Base-by-base conservation (phyloP, 2,329 filamentous ascomycete genomes). In the Ceratocystis albifundus region DNA sequence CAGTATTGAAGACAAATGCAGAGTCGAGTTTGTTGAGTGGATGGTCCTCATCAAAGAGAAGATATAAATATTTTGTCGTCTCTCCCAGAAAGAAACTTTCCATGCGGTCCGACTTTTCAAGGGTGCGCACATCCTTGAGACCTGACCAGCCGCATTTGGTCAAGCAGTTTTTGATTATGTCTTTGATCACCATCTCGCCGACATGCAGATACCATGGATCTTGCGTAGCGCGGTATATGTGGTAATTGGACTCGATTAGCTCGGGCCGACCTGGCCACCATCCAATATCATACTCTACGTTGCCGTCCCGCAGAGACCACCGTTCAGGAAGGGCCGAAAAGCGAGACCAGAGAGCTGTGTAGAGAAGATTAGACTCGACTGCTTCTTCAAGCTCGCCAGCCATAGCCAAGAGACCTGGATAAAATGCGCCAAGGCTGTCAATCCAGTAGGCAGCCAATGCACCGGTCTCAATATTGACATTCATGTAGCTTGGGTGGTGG, bases 31-130 rank as follows among this genome's bases (percentile, higher is more conserved):
- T 86, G 75, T 97, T 97, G 53, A 99, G 77, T 0, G 92, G 90
- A 75, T 97, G 94, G 15, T 86, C 82, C 3, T 86, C 82, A 70
- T 96, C 89, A 74, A 95, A 97, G 1, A 97, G 83, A 65, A 99
- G 78, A 74, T 95, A 97, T 69, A 99, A 80, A 74, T 99, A 99
- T 75, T 97, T 96, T 57, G 90, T 87, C 1, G 94, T 99, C 76
- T 99, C 94, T 15, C 94, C 93, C 0, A 99, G 81, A 72, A 97
- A 97, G 80, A 97, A 99, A 74, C 93, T 97, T 76, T 99, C 94
- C 94, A 97, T 97, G 44, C 94, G 88, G 74, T 99, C 92, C 71
- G 84, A 89, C 75, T 90, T 85, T 76, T 96, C 90, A 2, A 93
- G 93, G 4, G 84, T 89, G 44, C 87, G 79, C 7, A 93, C 89